These are phyloP conservation scores for Pneumocystis murina DNA, from an alignment of 1,139 yeast genomes.

Conservation along the genomic window DNA sequence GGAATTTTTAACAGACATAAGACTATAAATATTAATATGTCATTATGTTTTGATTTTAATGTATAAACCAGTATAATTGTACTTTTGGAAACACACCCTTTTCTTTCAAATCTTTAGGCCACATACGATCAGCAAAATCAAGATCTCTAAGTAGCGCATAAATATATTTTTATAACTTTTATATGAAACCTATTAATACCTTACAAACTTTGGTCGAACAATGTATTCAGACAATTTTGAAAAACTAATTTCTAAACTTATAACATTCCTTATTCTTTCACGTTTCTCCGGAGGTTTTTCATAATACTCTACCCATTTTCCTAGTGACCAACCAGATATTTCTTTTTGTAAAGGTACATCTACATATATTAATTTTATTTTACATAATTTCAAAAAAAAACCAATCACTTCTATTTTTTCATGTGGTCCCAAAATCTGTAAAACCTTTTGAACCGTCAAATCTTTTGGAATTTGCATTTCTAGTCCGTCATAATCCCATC, in stretches of 20 bases:
- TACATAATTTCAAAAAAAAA: background rate
- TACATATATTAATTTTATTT: conserved; percentile 28
- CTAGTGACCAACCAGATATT: conserved; percentile 49
- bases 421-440: conserved; percentile 49
- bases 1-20: conserved; percentile 71
- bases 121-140: conserved; percentile 57
- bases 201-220: conserved; percentile 49
- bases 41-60: background rate
- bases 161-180: background rate
- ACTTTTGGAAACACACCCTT: conserved; percentile 41
- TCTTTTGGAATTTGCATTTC: conserved; percentile 32
- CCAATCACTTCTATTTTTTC: conserved; percentile 46
- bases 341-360: conserved; percentile 70
- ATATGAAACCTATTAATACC: background rate
- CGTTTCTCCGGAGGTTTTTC: conserved; percentile 32
- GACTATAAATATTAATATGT: conserved; percentile 26
- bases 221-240: conserved; percentile 39
- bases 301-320: conserved; percentile 63
- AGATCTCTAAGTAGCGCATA: conserved; percentile 25
- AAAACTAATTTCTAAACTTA: conserved; percentile 61
- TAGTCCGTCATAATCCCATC: conserved; percentile 23
- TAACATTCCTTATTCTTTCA: conserved; percentile 63
- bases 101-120: conserved; percentile 30
- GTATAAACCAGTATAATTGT: conserved; percentile 37
- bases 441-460: conserved; percentile 41